Base-by-base conservation (phyloP, 257 asterid species). In the Lycium ferocissimum region DNA sequence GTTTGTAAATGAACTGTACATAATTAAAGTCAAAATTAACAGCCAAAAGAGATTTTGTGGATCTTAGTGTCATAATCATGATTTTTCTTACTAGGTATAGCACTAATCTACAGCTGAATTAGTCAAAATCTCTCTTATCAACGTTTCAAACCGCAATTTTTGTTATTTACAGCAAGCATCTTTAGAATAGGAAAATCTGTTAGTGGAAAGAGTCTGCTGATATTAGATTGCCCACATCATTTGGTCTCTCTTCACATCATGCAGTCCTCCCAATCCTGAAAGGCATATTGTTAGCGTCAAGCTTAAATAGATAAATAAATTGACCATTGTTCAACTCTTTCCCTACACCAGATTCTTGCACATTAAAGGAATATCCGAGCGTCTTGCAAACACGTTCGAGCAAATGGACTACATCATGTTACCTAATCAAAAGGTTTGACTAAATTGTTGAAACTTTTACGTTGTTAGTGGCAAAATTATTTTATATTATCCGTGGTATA, bases 181-280 rank as follows among this genome's bases (percentile, higher is more conserved):
- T 83, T 49, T 66, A 81, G 85, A 83, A 58, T 82, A 67, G 84
- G 79, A 59, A 82, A 66, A 71, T 79, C 72, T 69, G 80, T 43
- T 70, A 70, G 87, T 87, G 90, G 90, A 83, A 88, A 85, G 84
- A 88, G 88, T 92, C 89, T 88, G 63, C 59, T 56, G 38, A 43
- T 40, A 84, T 67, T 85, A 89, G 90, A 86, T 91, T 86, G 81
- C 54, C 92, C 92, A 89, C 91, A 90, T 79, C 85, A 84, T 82
- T 89, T 92, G 91, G 91, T 89, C 89, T 88, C 89, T 88, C 81
- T 70, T 54, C 85, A 72, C 83, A 85, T 70, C 79, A 83, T 84
- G 89, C 86, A 71, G 56, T 71, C 33, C 66, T n/a, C 12, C 66
- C 66, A 59, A 59, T 18, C 51, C 35, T 71, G 79, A 76, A 76